Evolutionary conservation across 2,329 filamentous ascomycete genomes (phyloP), one percentile per base, ranked within the genome.

Genomic region (Akanthomyces uredinophilus): DNA sequence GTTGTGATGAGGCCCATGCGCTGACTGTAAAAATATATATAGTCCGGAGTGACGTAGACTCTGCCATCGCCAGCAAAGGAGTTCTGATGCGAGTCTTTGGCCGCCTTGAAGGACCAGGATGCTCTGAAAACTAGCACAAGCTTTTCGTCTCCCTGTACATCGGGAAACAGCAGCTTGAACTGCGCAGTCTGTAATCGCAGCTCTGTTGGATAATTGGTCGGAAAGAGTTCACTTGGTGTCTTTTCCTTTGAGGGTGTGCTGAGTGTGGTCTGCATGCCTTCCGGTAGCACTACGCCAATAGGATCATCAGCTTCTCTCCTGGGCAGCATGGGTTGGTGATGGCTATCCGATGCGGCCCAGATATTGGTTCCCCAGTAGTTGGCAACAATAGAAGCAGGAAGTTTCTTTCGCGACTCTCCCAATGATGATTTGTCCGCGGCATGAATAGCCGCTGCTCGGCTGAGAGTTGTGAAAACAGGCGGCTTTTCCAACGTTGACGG

Each of bases 1-100:
- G 94, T 90, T 41, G 96, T 82, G 1, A 98, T 89, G 6, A 99
- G 82, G 6, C 95, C 95, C 72, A 97, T 87, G 71, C 97, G 91
- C 70, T 98, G 90, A 68, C 93, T 96, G 75, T 97, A 99, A 71
- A 99, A 98, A 74, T 96, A 98, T 72, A 99, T 87, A 66, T 93
- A 90, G 65, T 89, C 87, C 0, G 88, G 83, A 0, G 94, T 98
- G 64, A 96, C 87, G 72, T 96, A 99, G 27, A 96, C 87, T 59
- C 95, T 86, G 1, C 95, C 84, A 61, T 83, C 83, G 20, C 83
- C 83, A 24, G 80, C 76, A 67, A 98, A 72, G 1, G 71, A 68
- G 18, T 77, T 76, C 60, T 71, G 74, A 4, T 75, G 73, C 8
- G 78, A 75, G 20, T 77, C 75, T 27, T 77, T 75, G 11, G 78